phyloP scores from a whole-genome alignment of 352 stramenopile species.

The Globisporangium heterothallicum region DNA sequence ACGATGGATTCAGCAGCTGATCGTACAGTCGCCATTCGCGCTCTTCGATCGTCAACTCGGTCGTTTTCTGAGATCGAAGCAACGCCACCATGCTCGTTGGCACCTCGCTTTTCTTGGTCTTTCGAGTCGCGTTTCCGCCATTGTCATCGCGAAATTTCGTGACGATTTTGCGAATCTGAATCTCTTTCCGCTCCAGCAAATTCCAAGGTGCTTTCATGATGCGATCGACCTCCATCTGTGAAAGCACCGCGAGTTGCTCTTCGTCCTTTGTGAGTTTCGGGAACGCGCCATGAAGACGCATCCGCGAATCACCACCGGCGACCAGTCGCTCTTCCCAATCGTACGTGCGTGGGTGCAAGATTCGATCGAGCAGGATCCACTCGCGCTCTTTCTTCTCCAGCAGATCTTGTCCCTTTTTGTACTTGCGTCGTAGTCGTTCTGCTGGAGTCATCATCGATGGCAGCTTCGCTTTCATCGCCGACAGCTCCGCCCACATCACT shows the following conservation, averaged over 20 bases:
- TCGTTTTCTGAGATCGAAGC: slow-evolving; percentile 41
- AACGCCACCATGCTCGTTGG: slow-evolving; percentile 34
- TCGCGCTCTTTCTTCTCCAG: slow-evolving; percentile 73
- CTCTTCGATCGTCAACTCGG: slow-evolving; percentile 55
- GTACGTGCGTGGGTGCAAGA: slow-evolving; percentile 56
- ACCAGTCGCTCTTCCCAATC: slow-evolving; percentile 53
- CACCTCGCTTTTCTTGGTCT: slow-evolving; percentile 10
- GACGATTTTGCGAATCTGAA: slow-evolving; percentile 67
- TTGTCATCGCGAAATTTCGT: slow-evolving; percentile 60
- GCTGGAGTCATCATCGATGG: slow-evolving; percentile 75
- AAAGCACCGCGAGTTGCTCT: slow-evolving; percentile 50
- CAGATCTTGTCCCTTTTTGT: slow-evolving; percentile 60
- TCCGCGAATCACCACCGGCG: slow-evolving; percentile 13
- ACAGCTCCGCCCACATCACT: slow-evolving; percentile 65
- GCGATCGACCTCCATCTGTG: slow-evolving; percentile 55
- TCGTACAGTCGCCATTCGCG: slow-evolving; percentile 69
- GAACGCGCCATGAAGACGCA: slow-evolving; percentile 42
- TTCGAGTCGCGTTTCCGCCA: background rate
- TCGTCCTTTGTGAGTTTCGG: slow-evolving; percentile 60
- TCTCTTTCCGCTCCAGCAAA: slow-evolving; percentile 65
- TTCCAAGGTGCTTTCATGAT: slow-evolving; percentile 76
- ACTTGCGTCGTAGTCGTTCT: slow-evolving; percentile 67
- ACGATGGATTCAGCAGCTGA: slow-evolving; percentile 62
- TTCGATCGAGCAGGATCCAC: slow-evolving; percentile 72
- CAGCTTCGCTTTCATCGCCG: slow-evolving; percentile 66